Evolutionary conservation across 805 yeast genomes (phyloP), one percentile per base, ranked within the genome.

Genomic region (Yarrowia yakushimensis): DNA sequence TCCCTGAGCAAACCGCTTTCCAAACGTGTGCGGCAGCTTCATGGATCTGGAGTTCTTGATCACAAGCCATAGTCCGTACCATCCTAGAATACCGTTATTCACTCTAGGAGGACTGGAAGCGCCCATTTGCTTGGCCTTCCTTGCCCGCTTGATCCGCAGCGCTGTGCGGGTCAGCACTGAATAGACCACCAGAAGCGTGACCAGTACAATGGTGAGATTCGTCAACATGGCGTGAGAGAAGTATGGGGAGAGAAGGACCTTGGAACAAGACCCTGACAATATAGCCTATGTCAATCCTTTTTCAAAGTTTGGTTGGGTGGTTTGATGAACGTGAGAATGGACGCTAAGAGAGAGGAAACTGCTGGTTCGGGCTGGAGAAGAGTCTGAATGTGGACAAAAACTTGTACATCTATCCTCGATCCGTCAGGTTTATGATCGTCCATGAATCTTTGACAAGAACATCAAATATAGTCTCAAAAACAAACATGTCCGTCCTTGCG

Each of bases 121-220:
- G n/a, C 43, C 43, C 60, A 52, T 36, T 17, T 34, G 20, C 60
- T 52, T 52, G 45, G 60, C 60, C 45, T 52, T 52, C 13, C 45
- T 15, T 12, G 42, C 45, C 17, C 34, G n/a, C 34, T 52, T 43
- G 60, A 52, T 18, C 30, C 15, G 9, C n/a, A 48, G 30, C 15
- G 55, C 39, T 22, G 20, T 22, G 1, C 39, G 55, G 18, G 55
- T 31, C 37, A 48, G 37, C 18, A 5, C 39, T 39, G 55, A 22
- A 33, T 48, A 48, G 12, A n/a, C 18, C 39, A 33, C 39, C 55
- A 48, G 39, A 15, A 48, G 39, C 25, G 39, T 33, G 31, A 20
- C 3, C 20, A 48, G 30, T 13, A 48, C 55, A 20, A 48, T 33
- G 15, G 39, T 6, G 28, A 48, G 27, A n/a, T 48, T 48, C n/a